Evolutionary conservation across 2,329 filamentous ascomycete genomes (phyloP), one percentile per base, ranked within the genome.

Genomic region (Botrytis pseudocinerea): DNA sequence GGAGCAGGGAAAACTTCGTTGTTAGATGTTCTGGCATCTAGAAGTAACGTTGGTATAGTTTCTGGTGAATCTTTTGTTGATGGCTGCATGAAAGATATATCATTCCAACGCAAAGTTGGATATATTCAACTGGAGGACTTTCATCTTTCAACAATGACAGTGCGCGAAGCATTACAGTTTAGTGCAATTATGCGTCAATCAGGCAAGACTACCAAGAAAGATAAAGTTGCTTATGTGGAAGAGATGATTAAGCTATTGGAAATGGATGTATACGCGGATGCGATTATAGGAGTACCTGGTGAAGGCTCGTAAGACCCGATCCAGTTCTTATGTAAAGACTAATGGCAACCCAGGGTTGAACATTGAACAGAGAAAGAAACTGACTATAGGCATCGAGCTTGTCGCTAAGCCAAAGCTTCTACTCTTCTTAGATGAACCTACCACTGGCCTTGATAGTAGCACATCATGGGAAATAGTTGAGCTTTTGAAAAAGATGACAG

Each of bases 401-500:
- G 91, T 90, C 16, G 91, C 91, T 89, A 80, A 92, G 78, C 91
- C 91, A 0, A 88, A 85, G 57, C 84, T 93, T 0, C 83, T 93
- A 4, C 84, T 93, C 12, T 93, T 93, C 83, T 82, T 93, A n/a
- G 91, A 93, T 77, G 91, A 93, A 78, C 91, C 91, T 1, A 93
- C 91, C 97, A 97, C 94, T 48, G 95, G 95, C 85, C 89, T 98
- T 28, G 95, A 98, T 82, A 93, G 91, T 79, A 94, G 97, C 81
- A 97, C 94, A 1, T 95, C 94, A 0, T 97, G 94, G 93, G 92
- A 93, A 75, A 97, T 97, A 80, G 87, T 94, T 63, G 91, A 94
- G 81, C 87, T 98, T 32, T 87, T 98, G 63, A 92, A 96, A 83
- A 97, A 96, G 83, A 86, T 98, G 62, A 93, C 93, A 78, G 92